Conservation (phyloP, 1,284 basidiomycete species). For the Heterobasidion annosum region DNA sequence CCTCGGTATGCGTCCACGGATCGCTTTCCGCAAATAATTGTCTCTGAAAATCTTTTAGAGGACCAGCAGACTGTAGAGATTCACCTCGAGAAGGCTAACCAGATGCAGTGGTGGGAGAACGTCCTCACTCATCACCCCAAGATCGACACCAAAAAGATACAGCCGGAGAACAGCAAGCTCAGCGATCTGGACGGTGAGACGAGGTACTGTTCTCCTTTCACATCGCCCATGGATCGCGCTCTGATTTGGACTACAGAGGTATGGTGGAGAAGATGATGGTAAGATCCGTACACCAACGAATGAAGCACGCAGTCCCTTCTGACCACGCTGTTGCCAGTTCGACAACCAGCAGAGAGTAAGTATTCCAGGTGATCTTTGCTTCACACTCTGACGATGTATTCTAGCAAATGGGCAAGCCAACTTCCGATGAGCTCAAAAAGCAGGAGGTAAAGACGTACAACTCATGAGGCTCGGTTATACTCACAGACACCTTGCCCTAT, state of each 20-base stretch:
- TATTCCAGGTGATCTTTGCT: neutral
- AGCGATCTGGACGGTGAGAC: constrained; percentile 94
- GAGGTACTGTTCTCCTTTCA: constrained; percentile 36
- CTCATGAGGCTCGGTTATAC: neutral
- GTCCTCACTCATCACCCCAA: constrained; percentile 93
- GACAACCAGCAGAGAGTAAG: constrained; percentile 94
- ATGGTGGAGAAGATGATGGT: constrained; percentile 99
- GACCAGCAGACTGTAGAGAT: constrained; percentile 69
- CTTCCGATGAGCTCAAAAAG: constrained; percentile 86
- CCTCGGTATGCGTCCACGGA: constrained; percentile 51
- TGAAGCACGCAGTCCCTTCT: neutral
- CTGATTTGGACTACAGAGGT: constrained; percentile 43
- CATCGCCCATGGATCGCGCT: neutral
- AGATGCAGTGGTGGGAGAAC: constrained; percentile 96
- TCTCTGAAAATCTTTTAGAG: constrained; percentile 38
- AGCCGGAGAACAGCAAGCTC: constrained; percentile 92
- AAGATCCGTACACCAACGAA: constrained; percentile 21
- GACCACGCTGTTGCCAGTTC: constrained; percentile 44
- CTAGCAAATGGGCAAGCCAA: constrained; percentile 93
- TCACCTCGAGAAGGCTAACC: constrained; percentile 84
- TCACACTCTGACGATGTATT: constrained; percentile 5
- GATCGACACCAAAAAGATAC: constrained; percentile 95
- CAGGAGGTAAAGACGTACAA: constrained; percentile 53
- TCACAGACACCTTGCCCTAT: neutral
- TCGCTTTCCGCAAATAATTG: constrained; percentile 3